Evolutionary conservation across 805 yeast species (phyloP), one percentile per base, ranked within the genome.

Genomic region (Blastobotrys robertii): DNA sequence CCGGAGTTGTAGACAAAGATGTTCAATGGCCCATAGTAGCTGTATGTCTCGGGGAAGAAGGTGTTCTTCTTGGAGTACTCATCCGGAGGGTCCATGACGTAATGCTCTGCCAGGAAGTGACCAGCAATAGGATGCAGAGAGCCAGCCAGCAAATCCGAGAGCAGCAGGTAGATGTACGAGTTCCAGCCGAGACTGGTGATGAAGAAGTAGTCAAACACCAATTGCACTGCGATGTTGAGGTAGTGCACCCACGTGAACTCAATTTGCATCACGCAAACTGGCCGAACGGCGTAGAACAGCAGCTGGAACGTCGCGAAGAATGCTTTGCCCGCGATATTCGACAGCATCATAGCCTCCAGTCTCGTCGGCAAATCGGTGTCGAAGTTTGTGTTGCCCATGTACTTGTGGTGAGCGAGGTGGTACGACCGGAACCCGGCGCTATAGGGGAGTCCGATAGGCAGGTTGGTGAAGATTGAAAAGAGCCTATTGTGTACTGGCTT

Each of bases 91-190:
- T 77, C 67, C 60, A 85, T 69, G 10, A 85, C 77, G 57, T 84
- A 85, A 60, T 87, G 97, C 59, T 87, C 97, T n/a, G 95, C 90
- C 50, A 87, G 84, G 63, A 87, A 87, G 65, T 87, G 97, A 14
- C 96, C 97, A 1, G 96, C 94, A 47, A 86, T 79, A 22, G 97
- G 97, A 57, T 87, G 97, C 57, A 84, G 68, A 0, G 94, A 84
- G 2, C 97, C 97, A 0, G 95, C 95, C 41, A 87, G 66, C 58
- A 87, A 84, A 0, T 94, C 80, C 33, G 88, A 79, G 60, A 81
- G 65, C 19, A 87, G 58, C 49, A 87, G 74, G 60, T 87, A 87
- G 34, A 65, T 57, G 34, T 83, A 60, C 0, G 92, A 63, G 46
- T 77, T 74, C 66, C 68, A 58, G 0, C 94, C 90, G 76, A 84